Percentiles rank a stretch among this genome's conserved stretches.
phyloP scores from a whole-genome alignment of 352 stramenopile species.

The Elongisporangium anandrum region DNA sequence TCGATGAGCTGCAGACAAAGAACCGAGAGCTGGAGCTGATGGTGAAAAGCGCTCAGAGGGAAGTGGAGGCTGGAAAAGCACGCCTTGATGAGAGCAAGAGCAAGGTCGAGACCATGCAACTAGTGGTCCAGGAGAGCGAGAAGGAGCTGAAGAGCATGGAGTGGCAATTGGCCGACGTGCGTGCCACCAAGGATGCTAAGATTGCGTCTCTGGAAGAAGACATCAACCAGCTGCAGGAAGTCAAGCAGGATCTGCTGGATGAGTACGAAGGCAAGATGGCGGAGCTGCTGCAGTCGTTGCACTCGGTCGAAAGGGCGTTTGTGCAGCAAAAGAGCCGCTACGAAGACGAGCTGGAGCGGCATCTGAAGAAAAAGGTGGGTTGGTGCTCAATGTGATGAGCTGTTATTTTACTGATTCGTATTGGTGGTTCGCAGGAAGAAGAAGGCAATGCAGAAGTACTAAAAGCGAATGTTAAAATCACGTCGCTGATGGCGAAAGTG shows the following conservation, averaged over 20 bases:
- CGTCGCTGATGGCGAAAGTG: conserved; percentile 37
- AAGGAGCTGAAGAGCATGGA: conserved; percentile 63
- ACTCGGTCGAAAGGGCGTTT: conserved; percentile 79
- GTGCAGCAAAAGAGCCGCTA: conserved; percentile 81
- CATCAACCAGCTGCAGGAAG: conserved; percentile 44
- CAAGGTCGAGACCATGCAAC: conserved; percentile 66
- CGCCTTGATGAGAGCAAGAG: conserved; percentile 49
- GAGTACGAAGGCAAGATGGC: conserved; percentile 87
- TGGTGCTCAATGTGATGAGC: too few relatives aligned
- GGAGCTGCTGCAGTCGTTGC: conserved; percentile 73
- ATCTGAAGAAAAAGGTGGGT: conserved; percentile 32
- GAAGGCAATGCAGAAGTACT: conserved; percentile 19
- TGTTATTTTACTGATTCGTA: not conserved
- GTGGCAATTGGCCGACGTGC: conserved; percentile 66
- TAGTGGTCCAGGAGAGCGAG: conserved; percentile 51
- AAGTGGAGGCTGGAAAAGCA: conserved; percentile 35
- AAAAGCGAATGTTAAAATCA: conserved; percentile 35
- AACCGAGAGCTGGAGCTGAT: conserved; percentile 61
- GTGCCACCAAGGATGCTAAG: conserved; percentile 47
- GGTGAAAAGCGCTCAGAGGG: conserved; percentile 34
- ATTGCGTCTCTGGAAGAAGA: conserved; percentile 65
- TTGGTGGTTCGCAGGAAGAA: conserved; percentile 14
- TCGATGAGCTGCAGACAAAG: conserved; percentile 38
- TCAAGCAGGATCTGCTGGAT: conserved; percentile 76
- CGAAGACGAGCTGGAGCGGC: conserved; percentile 55